Evolutionary conservation across 768 basidiomycete genomes (phyloP), one percentile per base, ranked within the genome.

Genomic region (Termitomyces sp.): DNA sequence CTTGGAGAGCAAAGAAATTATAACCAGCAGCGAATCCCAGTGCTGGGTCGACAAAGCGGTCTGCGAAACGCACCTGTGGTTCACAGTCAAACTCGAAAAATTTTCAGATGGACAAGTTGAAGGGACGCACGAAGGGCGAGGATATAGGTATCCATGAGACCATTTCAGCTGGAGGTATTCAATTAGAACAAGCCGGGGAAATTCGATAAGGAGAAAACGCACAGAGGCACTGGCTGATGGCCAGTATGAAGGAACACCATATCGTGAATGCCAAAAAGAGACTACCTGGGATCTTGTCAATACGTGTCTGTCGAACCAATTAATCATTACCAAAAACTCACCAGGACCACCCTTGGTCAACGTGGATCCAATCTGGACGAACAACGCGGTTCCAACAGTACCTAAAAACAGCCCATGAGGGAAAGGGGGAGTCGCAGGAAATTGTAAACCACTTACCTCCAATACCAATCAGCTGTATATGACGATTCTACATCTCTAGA

Each of bases 81-180:
- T 41, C 36, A 44, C 22, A 11, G 23, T 27, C 12, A 49, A n/a
- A 49, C 23, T 36, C 35, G n/a, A 12, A 23, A 36, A 7, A 10
- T n/a, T 16, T 3, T 11, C 7, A n/a, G 5, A 2, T 12, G 16
- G 41, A 23, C 13, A 50, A 31, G n/a, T 45, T 42, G 1, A 35
- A 33, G 23, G 27, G 44, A 64, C 76, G 38, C 55, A 88, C 84
- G 65, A 89, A 90, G 5, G 87, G 84, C 5, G 89, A 88, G 6
- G 87, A 82, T 59, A 91, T 84, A 5, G 89, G 89, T 5, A 88
- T 88, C 72, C 83, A 85, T n/a, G 85, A 81, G 29, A 88, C 87
- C 89, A 91, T 90, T 68, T 92, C 89, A 35, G 86, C 89, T 80
- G 58, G 33, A 20, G 22, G 16, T 7, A 15, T 18, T 27, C 3